A percentile compares a stretch with the other conserved stretches of the same genome.
These are phyloP conservation scores for Melampsora americana DNA, from an alignment of 1,284 basidiomycete species.

Conservation along the genomic window DNA sequence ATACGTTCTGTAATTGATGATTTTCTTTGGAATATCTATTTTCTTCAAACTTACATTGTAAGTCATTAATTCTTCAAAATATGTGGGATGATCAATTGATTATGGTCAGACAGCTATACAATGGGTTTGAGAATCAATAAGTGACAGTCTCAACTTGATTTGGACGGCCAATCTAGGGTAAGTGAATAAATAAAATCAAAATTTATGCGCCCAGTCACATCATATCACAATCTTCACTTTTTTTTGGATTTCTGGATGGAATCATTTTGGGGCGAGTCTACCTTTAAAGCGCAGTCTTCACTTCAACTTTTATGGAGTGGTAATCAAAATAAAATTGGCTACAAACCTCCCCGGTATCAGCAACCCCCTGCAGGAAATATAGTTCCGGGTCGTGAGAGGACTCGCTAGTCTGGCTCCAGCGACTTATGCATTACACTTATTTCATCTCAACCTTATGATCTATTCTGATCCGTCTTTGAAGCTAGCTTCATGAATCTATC, in stretches of 20 bases:
- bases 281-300: background rate
- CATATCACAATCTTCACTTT: background rate
- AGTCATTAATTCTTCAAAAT: too few species aligned
- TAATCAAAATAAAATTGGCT: background rate
- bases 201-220: background rate
- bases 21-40: too few species aligned
- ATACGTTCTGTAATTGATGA: too few species aligned
- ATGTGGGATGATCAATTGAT: too few species aligned
- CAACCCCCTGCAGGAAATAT: background rate
- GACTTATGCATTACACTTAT: too few species aligned
- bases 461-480: too few species aligned
- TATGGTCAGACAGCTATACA: too few species aligned
- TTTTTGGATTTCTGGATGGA: background rate
- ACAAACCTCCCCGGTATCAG: background rate
- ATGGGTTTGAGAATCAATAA: too few species aligned
- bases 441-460: too few species aligned
- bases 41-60: too few species aligned
- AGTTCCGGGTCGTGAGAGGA: background rate
- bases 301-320: background rate
- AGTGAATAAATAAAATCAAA: background rate
- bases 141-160: too few species aligned
- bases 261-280: background rate
- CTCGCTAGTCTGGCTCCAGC: background rate
- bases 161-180: background rate
- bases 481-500: too few species aligned